Evolutionary conservation across 352 stramenopile genomes (phyloP).

Genomic region (Saprolegnia diclina): DNA sequence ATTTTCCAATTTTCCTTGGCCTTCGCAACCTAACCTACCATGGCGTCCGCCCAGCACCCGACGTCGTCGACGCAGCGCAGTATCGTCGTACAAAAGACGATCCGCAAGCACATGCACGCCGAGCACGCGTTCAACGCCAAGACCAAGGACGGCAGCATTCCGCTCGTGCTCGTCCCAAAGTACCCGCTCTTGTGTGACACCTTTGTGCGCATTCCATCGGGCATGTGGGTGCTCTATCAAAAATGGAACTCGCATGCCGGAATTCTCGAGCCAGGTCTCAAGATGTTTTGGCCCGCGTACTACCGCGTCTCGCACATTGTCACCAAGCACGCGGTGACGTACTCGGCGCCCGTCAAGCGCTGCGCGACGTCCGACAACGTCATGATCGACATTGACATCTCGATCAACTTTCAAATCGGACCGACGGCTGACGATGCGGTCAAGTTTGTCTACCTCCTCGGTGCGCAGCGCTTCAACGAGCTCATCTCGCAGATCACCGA

Average conservation of each 20-base stretch:
- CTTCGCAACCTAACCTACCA: background rate
- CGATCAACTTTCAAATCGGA: slow-evolving; percentile 83
- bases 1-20: background rate
- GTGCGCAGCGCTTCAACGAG: slow-evolving; percentile 76
- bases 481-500: slow-evolving; percentile 74
- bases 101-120: slow-evolving; percentile 47
- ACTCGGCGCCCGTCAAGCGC: slow-evolving; percentile 59
- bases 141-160: slow-evolving; percentile 46
- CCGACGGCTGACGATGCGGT: slow-evolving; percentile 66
- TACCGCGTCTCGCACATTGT: slow-evolving; percentile 83
- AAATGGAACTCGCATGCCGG: slow-evolving; percentile 76
- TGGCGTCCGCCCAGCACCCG: background rate
- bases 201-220: slow-evolving; percentile 58
- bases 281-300: slow-evolving; percentile 71
- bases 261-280: slow-evolving; percentile 73
- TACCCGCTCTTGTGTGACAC: slow-evolving; percentile 51
- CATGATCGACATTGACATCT: slow-evolving; percentile 87
- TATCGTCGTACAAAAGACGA: slow-evolving; percentile 49
- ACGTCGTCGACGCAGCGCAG: slow-evolving; percentile 32
- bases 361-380: slow-evolving; percentile 82
- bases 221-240: slow-evolving; percentile 77
- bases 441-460: slow-evolving; percentile 82
- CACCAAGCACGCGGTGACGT: slow-evolving; percentile 79
- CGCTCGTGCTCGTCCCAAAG: slow-evolving; percentile 52
- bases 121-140: slow-evolving; percentile 50